Base-by-base conservation (phyloP, 805 yeast genomes). In the Candida nemodendra region DNA sequence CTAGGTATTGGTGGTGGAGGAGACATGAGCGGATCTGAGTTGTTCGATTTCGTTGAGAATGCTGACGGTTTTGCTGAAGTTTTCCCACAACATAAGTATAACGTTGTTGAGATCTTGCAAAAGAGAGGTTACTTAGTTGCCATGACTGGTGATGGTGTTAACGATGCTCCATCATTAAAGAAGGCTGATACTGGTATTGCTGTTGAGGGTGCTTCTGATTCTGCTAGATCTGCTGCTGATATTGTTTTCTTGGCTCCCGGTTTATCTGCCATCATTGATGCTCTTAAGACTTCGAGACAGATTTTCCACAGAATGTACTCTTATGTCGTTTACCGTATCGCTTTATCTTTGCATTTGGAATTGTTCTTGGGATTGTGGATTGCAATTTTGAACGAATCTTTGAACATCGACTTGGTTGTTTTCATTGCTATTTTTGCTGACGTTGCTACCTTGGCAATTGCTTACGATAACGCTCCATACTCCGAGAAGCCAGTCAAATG, bases 121-220 rank as follows among this genome's bases (percentile, higher is more conserved):
- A 78, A 82, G 68, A 83, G 95, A 79, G 96, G 96, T 72, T 87
- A 84, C 82, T 79, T 88, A 72, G 95, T 89, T 73, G 96, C 96
- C 71, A 88, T 88, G 96, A 88, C 96, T 77, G 96, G 96, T 84
- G 96, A 88, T 68, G 96, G 96, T 86, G 96, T 88, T 66, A 88
- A 88, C 78, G 96, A 88, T 74, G 95, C 96, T 61, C 96, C 96
- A 62, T 88, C 96, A 52, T 79, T 88, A 73, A 88, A 88, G 88
- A 88, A 88, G 79, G 95, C 95, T 59, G 89, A 82, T 64, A 80
- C 86, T 55, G 97, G 97, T 83, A 89, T 89, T 76, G 96, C 97
- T 62, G 96, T 88, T 68, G 95, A 88, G 76, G 96, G 95, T 82
- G 90, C 95, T 61, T 84, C 95, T 57, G 96, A 87, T 74, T 91